Conservation (phyloP, 192 early-diverging fungal genomes). For the Helicostylum pulchrum region DNA sequence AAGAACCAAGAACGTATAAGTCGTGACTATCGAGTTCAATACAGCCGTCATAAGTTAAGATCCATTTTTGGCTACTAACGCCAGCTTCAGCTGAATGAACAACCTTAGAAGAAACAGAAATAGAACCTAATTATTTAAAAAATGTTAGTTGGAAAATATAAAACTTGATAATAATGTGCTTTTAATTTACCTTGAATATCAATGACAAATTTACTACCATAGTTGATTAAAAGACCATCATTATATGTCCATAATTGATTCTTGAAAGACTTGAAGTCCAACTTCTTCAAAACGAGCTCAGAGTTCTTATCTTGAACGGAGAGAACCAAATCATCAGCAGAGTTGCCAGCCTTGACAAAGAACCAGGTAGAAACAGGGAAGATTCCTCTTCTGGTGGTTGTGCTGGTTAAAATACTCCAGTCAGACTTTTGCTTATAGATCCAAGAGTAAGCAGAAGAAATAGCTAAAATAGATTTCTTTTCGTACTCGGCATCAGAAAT, state of each 20-base stretch:
- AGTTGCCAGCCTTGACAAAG: constrained; percentile 25
- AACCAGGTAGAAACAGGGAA: constrained; percentile 25
- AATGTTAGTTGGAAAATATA: background rate
- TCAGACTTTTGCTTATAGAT: background rate
- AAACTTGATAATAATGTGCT: background rate
- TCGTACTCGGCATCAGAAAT: constrained; percentile 10
- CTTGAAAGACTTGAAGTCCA: constrained; percentile 18
- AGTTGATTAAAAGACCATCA: constrained; percentile 28
- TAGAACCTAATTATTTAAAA: background rate
- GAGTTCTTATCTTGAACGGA: constrained; percentile 7
- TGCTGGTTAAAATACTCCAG: constrained; percentile 13
- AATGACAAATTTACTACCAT: constrained; percentile 17
- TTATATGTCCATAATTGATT: constrained; percentile 26
- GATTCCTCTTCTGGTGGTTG: constrained; percentile 14
- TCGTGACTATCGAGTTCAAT: constrained; percentile 20
- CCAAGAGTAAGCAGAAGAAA: constrained; percentile 9
- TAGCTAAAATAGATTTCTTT: background rate
- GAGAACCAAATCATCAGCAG: constrained; percentile 19
- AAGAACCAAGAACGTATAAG: constrained; percentile 4
- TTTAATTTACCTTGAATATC: constrained; percentile 20
- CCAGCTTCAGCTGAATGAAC: constrained; percentile 1
- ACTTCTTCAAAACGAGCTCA: constrained; percentile 19
- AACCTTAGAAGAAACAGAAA: constrained; percentile 1
- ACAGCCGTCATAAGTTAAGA: constrained; percentile 16
- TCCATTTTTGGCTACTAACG: constrained; percentile 24